Conservation (phyloP, 2,329 filamentous ascomycete species). For the Pleurostoma richardsiae region DNA sequence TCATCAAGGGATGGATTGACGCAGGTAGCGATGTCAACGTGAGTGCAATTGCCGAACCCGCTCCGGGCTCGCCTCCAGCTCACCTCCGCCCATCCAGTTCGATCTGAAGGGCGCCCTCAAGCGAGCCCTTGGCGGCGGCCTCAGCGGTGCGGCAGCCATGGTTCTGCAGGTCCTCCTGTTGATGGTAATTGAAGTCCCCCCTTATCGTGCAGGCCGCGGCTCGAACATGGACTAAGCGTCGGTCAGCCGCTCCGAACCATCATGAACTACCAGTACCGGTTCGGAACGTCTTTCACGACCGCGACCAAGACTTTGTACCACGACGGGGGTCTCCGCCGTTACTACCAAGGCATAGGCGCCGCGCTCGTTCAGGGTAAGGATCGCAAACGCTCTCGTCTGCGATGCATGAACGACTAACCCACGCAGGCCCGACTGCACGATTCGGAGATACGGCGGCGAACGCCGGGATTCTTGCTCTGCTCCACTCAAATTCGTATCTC, state of each 20-base stretch:
- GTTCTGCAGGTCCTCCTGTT: constrained; percentile 39
- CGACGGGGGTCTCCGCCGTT: constrained; percentile 34
- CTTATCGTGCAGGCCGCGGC: background rate
- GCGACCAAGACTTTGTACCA: constrained; percentile 34
- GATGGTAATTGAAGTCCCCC: constrained; percentile 27
- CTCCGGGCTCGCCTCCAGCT: background rate
- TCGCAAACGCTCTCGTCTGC: background rate
- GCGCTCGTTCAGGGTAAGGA: constrained; percentile 37
- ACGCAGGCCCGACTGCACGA: constrained; percentile 33
- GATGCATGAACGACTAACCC: background rate
- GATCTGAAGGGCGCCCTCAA: constrained; percentile 37
- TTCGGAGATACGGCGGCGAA: constrained; percentile 46
- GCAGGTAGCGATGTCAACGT: constrained; percentile 32
- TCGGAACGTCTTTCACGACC: constrained; percentile 32
- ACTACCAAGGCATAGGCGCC: constrained; percentile 38
- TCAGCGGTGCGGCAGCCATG: constrained; percentile 44
- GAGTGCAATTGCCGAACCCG: constrained; percentile 6
- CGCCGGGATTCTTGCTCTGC: constrained; percentile 40
- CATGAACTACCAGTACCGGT: constrained; percentile 47
- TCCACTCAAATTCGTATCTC: constrained; percentile 40
- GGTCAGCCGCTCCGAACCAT: constrained; percentile 39
- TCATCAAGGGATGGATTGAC: constrained; percentile 41
- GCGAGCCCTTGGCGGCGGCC: constrained; percentile 36
- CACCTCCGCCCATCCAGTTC: constrained; percentile 23
- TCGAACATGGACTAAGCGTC: background rate